Conservation (phyloP, 768 basidiomycete species). For the Tylopilus plumbeoviolaceoides region DNA sequence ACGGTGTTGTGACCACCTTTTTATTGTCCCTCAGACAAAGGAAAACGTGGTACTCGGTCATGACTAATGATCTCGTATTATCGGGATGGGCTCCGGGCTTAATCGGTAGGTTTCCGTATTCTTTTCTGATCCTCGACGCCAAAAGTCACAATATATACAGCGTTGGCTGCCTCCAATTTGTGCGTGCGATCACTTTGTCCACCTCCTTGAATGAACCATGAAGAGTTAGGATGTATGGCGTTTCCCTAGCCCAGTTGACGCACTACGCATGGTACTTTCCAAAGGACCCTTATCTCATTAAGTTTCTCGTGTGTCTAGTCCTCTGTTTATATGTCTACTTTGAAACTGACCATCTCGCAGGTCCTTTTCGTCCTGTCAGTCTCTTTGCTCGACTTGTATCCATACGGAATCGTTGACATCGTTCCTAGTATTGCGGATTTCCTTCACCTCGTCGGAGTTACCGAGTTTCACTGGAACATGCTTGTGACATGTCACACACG, state of each 20-base stretch:
- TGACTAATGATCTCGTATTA: conserved; percentile 3
- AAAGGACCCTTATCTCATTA: conserved; percentile 2
- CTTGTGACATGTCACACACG: conserved; percentile 4
- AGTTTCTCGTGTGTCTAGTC: conserved; percentile 3
- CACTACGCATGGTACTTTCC: conserved; percentile 8
- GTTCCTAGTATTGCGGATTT: conserved; percentile 6
- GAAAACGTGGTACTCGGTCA: neutral
- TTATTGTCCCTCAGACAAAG: neutral
- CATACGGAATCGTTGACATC: neutral
- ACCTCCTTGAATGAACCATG: neutral
- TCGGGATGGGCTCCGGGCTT: conserved; percentile 11
- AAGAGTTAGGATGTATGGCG: conserved; percentile 9
- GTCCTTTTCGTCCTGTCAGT: conserved; percentile 13
- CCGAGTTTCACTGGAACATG: conserved; percentile 4
- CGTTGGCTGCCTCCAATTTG: neutral
- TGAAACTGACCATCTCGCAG: neutral
- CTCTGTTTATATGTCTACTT: neutral
- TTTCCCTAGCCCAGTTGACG: conserved; percentile 1
- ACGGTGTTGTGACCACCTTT: too few relatives aligned
- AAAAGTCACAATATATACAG: neutral
- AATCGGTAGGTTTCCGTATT: conserved; percentile 4
- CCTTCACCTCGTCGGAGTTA: conserved; percentile 1
- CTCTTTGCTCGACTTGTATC: neutral
- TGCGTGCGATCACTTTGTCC: neutral
- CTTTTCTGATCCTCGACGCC: neutral